These are phyloP conservation scores for Plantago lanceolata DNA, from an alignment of 305 asterid species.

Conservation along the genomic window DNA sequence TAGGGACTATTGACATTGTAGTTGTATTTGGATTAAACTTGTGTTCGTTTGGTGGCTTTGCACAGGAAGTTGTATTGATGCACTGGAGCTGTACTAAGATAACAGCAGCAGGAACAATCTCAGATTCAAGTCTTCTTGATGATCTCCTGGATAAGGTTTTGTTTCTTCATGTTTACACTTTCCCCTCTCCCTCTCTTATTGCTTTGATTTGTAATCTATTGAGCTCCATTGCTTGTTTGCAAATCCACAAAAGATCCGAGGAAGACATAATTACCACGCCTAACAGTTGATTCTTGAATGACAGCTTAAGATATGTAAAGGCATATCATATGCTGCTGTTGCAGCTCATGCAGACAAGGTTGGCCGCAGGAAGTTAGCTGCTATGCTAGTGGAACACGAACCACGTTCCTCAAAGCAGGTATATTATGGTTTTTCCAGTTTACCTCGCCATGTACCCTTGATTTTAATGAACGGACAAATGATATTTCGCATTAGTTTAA, in stretches of 20 bases:
- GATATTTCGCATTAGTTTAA: constrained; percentile 11
- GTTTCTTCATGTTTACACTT: constrained; percentile 2
- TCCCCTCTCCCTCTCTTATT: neutral
- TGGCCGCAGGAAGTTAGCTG: constrained; percentile 94
- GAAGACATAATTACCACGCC: constrained; percentile 4
- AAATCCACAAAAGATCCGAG: too few species aligned
- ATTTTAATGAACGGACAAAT: constrained; percentile 5
- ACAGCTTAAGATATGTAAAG: constrained; percentile 93
- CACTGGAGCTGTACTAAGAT: constrained; percentile 92
- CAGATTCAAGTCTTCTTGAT: constrained; percentile 76
- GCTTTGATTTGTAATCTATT: neutral
- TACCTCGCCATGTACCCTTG: constrained; percentile 1
- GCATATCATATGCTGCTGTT: constrained; percentile 96
- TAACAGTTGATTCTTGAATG: constrained; percentile 31
- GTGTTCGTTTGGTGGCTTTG: constrained; percentile 28
- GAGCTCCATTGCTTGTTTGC: neutral
- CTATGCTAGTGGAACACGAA: constrained; percentile 93
- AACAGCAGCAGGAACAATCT: constrained; percentile 57
- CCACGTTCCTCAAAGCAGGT: constrained; percentile 94
- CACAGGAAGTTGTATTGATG: constrained; percentile 87
- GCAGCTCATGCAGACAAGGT: constrained; percentile 93
- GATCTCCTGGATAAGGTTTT: constrained; percentile 79
- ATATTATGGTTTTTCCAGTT: constrained; percentile 16
- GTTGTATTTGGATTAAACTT: constrained; percentile 19
- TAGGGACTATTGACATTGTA: constrained; percentile 4